Evolutionary conservation across 805 yeast species (phyloP), one percentile per base, ranked within the genome.

Genomic region (Ogataea pini): DNA sequence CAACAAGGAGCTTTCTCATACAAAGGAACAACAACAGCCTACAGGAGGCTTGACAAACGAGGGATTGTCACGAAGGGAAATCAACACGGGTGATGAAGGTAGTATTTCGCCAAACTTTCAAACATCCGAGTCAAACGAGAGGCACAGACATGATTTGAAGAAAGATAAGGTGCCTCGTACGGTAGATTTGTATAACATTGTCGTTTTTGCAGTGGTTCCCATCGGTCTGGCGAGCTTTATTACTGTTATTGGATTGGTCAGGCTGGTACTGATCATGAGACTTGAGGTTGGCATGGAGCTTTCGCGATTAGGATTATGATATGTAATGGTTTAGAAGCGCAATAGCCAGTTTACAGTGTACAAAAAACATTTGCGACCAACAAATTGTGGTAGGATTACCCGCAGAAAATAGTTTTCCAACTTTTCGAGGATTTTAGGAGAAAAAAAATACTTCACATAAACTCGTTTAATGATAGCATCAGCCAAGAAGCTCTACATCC

Each of bases 181-280:
- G 29, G 87, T 91, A 50, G 96, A 92, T 64, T 74, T 91, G 47
- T 89, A 89, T 65, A 88, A 86, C 57, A 87, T 94, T 42, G 89
- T 87, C 0, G 97, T 92, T 1, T 92, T 89, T 70, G 97, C 98
- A 2, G 99, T 92, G 34, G 97, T 92, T n/a, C 99, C 99, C 0
- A 89, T 92, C 14, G 98, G 99, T 0, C 61, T 92, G 50, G 97
- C 98, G 4, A 88, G 97, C 58, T 92, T 94, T 60, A 69, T 91
- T 19, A 90, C 98, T 2, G 89, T 91, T 96, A 73, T 90, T 31
- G 94, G 91, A 0, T 70, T 92, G 32, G 70, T 92, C 14, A 70
- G 98, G 51, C 80, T 86, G 42, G 70, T 90, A 42, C 73, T 90
- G 55, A 87, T 90, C 20, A 73, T 89, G 44, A 76, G 96, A 48